Evolutionary conservation across 306 rosid species (phyloP).

Genomic region (Begonia peltatifolia): DNA sequence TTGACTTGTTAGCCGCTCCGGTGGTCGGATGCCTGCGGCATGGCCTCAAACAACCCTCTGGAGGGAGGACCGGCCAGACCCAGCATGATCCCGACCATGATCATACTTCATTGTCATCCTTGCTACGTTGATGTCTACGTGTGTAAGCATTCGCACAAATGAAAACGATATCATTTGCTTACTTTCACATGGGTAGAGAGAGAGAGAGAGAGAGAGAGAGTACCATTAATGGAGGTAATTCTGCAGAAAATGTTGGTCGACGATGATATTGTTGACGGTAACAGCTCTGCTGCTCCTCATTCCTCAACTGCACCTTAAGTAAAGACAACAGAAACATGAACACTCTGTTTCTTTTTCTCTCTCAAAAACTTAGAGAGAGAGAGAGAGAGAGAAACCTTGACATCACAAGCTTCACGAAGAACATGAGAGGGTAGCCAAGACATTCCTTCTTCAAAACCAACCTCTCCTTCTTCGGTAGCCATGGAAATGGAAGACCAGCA

Average conservation of each 20-base stretch:
- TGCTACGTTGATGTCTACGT: too few relatives aligned
- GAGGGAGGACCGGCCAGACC: too few relatives aligned
- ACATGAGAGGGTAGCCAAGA: constrained; percentile 45
- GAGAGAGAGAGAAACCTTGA: constrained; percentile 24
- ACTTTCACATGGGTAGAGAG: too few relatives aligned
- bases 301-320: constrained; percentile 11
- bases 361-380: neutral
- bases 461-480: constrained; percentile 30
- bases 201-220: constrained; percentile 3
- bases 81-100: too few relatives aligned
- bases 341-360: neutral
- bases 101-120: too few relatives aligned
- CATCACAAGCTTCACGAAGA: constrained; percentile 25
- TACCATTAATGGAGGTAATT: constrained; percentile 16
- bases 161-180: too few relatives aligned
- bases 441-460: constrained; percentile 50
- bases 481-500: constrained; percentile 12
- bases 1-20: too few relatives aligned
- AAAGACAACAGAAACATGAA: neutral
- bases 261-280: constrained; percentile 4
- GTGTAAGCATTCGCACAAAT: too few relatives aligned
- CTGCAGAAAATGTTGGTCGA: constrained; percentile 7
- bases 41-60: too few relatives aligned
- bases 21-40: too few relatives aligned
- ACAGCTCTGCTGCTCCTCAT: constrained; percentile 3